A percentile compares a stretch with the other conserved stretches of the same genome.
These are phyloP conservation scores for Candida morakotiae DNA, from an alignment of 805 yeast species.

Conservation along the genomic window DNA sequence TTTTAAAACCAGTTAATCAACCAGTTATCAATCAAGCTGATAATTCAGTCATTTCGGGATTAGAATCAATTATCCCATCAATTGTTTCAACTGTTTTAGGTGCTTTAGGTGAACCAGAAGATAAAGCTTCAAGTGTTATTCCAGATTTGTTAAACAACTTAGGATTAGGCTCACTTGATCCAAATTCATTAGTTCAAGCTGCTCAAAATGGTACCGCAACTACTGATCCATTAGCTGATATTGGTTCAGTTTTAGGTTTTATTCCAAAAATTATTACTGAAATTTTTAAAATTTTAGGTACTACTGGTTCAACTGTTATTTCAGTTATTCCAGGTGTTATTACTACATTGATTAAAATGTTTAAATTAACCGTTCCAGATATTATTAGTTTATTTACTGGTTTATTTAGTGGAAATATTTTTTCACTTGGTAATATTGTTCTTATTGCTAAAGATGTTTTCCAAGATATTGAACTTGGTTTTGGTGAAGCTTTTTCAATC, in stretches of 20 bases:
- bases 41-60: neutral
- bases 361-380: slow-evolving; percentile 2
- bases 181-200: neutral
- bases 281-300: neutral
- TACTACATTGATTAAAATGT: neutral
- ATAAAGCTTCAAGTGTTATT: neutral
- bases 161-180: neutral
- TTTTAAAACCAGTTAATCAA: neutral
- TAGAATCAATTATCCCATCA: neutral
- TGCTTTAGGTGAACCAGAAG: neutral
- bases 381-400: neutral
- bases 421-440: slow-evolving; percentile 1
- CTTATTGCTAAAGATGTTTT: neutral
- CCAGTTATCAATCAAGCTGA: neutral
- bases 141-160: neutral
- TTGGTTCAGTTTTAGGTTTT: neutral
- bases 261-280: neutral
- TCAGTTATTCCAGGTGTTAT: neutral
- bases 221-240: neutral
- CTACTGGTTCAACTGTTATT: slow-evolving; percentile 1
- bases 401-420: neutral
- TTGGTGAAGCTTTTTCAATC: too few species aligned
- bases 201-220: neutral
- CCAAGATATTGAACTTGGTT: too few species aligned
- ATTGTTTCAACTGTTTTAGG: slow-evolving; percentile 1